Evolutionary conservation across 805 yeast species (phyloP), one percentile per base, ranked within the genome.

Genomic region (Saccharomycopsis fodiens): DNA sequence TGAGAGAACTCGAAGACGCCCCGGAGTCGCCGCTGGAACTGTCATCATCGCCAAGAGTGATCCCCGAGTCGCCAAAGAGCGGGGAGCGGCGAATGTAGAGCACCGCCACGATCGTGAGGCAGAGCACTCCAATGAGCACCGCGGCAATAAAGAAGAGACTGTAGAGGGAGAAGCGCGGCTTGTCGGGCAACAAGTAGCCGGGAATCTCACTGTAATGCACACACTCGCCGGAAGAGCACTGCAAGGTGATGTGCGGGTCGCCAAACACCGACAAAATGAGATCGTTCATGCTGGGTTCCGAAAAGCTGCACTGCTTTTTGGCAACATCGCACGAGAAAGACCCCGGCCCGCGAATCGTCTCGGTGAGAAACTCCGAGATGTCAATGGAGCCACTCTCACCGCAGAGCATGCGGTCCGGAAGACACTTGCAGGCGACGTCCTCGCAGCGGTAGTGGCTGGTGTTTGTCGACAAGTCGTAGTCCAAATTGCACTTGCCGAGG

Each of bases 211-310:
- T 83, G 56, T 80, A 79, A 61, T 93, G 97, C 19, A 93, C 54
- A 70, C 98, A 93, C 60, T 93, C 98, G 40, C 96, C 91, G 1
- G 95, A 78, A 6, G 67, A 65, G 65, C 98, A 93, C 38, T 74
- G 70, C 45, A 93, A 67, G 1, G 89, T 82, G 57, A 93, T 93
- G 54, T 78, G 74, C 1, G 91, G 85, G 59, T 93, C 98, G n/a
- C 98, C 98, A 65, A 93, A 93, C 2, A 93, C 95, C 5, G 86
- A 79, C 48, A 78, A 71, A 47, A 93, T 93, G 57, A 93, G 72
- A 53, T 85, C 94, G 64, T 93, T 85, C 97, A 93, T 91, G 45
- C 93, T 81, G 38, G 98, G 97, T 59, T 93, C 98, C 2, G 91
- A 81, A 57, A 93, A 93, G 39, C 70, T 70, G 66, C 98, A 93